Evolutionary conservation across 2,329 filamentous ascomycete species (phyloP), one percentile per base, ranked within the genome.

Genomic region (Aspergillus sp.): DNA sequence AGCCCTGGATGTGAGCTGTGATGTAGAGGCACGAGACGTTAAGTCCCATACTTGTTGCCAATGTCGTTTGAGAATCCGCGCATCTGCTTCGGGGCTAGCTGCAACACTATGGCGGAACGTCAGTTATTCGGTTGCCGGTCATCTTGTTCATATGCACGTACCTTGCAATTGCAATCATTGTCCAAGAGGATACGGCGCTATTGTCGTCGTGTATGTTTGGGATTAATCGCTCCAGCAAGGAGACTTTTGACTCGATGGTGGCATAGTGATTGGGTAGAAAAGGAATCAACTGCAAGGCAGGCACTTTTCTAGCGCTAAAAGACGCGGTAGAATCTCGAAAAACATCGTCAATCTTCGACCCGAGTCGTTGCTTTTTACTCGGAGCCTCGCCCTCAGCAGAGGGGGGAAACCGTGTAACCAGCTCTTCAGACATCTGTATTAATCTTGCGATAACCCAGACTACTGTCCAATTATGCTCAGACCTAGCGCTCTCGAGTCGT

Each of bases 11-110:
- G 85, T 89, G 2, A 81, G 80, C 20, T 87, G 80, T 49, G 90
- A 86, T 57, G 87, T 89, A 55, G 96, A 79, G 36, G 86, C 85
- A 57, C 91, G 85, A 44, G 83, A 82, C 26, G 89, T 85, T 8
- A 90, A 77, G 63, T 91, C 88, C 90, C 92, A 96, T 17, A 87
- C 73, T 57, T 89, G 85, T 56, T 83, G 80, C 91, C 92, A 97
- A 26, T 78, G 73, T 1, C 67, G 63, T 57, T 74, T 74, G 11
- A 86, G 68, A 43, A 68, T 68, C n/a, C 65, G 58, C 17, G 78
- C 71, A 18, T 68, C 73, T 18, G 83, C 69, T 56, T 64, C 53
- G 15, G 66, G 43, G 13, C 67, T 68, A 18, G 62, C 64, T 11
- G 71, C 71, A 56, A 77, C 66, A 55, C 75, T 77, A 57, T 58